Base-by-base conservation (phyloP, 805 yeast genomes). In the Aciculoconidium aculeatum region DNA sequence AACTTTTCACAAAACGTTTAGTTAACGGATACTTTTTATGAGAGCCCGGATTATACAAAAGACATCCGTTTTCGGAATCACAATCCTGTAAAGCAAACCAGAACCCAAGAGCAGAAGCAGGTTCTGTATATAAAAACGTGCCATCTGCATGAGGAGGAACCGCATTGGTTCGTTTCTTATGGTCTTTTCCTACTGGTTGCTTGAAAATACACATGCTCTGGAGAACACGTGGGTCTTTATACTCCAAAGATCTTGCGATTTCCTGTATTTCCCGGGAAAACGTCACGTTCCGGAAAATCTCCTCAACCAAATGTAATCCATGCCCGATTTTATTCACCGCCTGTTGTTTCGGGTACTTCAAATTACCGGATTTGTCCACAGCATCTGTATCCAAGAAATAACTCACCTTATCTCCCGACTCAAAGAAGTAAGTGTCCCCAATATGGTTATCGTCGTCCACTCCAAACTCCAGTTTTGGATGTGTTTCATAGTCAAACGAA, bases 71-170 rank as follows among this genome's bases (percentile, higher is more conserved):
- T 4, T 54, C 57, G 2, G 49, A 34, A 1, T 79, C 75, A 49
- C 92, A 82, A 42, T 80, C 82, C 42, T 83, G 86, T 38, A 82
- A 53, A 0, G 92, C 88, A 46, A 76, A 73, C 94, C 94, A 82
- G 48, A 79, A 83, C 2, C 94, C 94, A 21, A 81, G 51, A 1
- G 87, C 85, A 2, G 74, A 58, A 29, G 70, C 77, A 3, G 94
- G 94, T 11, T 73, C 60, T 0, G 92, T 82, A 51, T 65, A 82
- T 15, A 83, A 59, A 41, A 83, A 83, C 3, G 75, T 75, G 2
- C 76, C 86, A 49, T 83, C 94, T 31, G 78, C 81, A 44, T 83
- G 94, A 1, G 81, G 61, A 3, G 90, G 90, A 1, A 83, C 94
- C 21, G 74, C 77, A 35, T 63, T 63, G 30, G 71, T 73, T 22